phyloP scores from a whole-genome alignment of 78 protist species.

The Dictyostelium brefeldianum region DNA sequence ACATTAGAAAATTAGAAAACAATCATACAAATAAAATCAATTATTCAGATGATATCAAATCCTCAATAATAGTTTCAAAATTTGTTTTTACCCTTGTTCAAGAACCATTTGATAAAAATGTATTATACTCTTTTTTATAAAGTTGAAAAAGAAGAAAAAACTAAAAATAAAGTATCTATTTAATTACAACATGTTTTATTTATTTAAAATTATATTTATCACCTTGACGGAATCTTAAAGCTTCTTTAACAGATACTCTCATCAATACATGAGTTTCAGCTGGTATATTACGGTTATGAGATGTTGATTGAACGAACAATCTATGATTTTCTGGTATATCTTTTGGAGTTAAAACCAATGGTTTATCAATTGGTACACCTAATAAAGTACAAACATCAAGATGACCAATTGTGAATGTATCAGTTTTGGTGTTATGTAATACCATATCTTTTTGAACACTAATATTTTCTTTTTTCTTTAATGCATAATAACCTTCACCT shows the following conservation, averaged over 20 bases:
- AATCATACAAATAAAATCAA: too few relatives aligned
- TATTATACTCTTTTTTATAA: too few relatives aligned
- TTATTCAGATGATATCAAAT: too few relatives aligned
- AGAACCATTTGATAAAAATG: too few relatives aligned
- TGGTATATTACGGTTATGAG: conserved; percentile 24
- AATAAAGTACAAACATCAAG: conserved; percentile 4
- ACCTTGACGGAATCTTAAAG: conserved; percentile 19
- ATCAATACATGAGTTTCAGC: conserved; percentile 24
- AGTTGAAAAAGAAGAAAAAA: too few relatives aligned
- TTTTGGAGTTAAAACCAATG: neutral
- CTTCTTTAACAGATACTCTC: conserved; percentile 26
- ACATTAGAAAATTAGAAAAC: too few relatives aligned
- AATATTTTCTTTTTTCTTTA: conserved; percentile 32
- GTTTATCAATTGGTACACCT: neutral
- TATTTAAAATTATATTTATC: conserved; percentile 31
- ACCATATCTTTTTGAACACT: conserved; percentile 26
- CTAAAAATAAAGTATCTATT: too few relatives aligned
- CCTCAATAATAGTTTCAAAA: too few relatives aligned
- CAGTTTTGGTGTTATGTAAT: neutral
- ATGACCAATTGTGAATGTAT: conserved; percentile 29
- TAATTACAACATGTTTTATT: too few relatives aligned
- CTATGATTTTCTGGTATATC: neutral
- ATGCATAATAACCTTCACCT: conserved; percentile 44
- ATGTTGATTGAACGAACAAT: conserved; percentile 30
- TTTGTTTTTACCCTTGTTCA: too few relatives aligned